A percentile compares a stretch with the other conserved stretches of the same genome.
phyloP scores from a whole-genome alignment of 2,329 filamentous ascomycete species.

The Nemania sp. region DNA sequence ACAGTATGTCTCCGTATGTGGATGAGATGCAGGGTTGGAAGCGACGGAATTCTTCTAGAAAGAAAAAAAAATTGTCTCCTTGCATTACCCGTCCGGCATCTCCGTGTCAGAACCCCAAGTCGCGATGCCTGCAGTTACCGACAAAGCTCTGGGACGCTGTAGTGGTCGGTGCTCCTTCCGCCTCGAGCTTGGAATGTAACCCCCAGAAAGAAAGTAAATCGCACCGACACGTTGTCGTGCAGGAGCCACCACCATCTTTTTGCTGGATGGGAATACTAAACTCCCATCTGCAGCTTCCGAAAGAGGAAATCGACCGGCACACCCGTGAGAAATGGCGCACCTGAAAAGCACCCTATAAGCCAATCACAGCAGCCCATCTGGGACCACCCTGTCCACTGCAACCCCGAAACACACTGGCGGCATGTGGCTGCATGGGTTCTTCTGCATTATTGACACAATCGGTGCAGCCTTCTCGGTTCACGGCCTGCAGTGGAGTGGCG shows the following conservation, averaged over 20 bases:
- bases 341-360: constrained; percentile 28
- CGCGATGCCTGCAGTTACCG: background rate
- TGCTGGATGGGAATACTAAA: constrained; percentile 17
- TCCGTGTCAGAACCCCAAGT: constrained; percentile 15
- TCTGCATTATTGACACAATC: constrained; percentile 22
- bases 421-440: constrained; percentile 17
- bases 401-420: constrained; percentile 19
- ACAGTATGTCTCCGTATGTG: too few species aligned
- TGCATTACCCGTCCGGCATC: constrained; percentile 17
- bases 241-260: constrained; percentile 3
- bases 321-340: constrained; percentile 36
- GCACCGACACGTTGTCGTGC: constrained; percentile 26
- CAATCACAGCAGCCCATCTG: constrained; percentile 18
- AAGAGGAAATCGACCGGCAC: constrained; percentile 30
- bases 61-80: background rate
- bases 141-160: background rate
- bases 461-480: constrained; percentile 12
- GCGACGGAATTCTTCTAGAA: constrained; percentile 7
- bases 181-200: constrained; percentile 17
- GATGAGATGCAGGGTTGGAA: background rate
- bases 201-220: constrained; percentile 15
- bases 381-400: background rate
- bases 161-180: constrained; percentile 14
- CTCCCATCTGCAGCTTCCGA: constrained; percentile 29
- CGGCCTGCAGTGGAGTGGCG: constrained; percentile 13